These are phyloP conservation scores for Solanum appendiculatum DNA, from an alignment of 257 asterid species.

Conservation along the genomic window DNA sequence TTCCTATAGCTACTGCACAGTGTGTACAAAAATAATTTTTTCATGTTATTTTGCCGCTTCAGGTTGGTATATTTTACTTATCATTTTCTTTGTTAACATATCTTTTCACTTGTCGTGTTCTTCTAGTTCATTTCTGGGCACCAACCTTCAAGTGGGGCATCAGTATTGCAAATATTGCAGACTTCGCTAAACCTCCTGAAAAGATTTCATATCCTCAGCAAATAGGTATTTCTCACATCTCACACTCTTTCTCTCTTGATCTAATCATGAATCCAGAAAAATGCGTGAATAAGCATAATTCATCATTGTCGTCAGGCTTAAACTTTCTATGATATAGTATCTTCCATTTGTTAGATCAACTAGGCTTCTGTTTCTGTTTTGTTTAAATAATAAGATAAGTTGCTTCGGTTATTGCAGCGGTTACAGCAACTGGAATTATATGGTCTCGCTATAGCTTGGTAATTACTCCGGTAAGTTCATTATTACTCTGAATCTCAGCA, in stretches of 20 bases:
- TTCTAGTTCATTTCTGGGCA: constrained; percentile 70
- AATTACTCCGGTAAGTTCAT: constrained; percentile 53
- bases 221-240: constrained; percentile 26
- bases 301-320: background rate
- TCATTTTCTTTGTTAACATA: background rate
- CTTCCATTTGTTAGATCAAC: constrained; percentile 16
- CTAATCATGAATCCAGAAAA: background rate
- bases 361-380: constrained; percentile 1
- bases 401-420: constrained; percentile 28
- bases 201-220: constrained; percentile 64
- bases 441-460: constrained; percentile 78
- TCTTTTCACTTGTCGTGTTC: background rate
- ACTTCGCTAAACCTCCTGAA: constrained; percentile 57
- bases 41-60: background rate
- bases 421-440: constrained; percentile 60
- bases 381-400: background rate
- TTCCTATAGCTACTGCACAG: background rate
- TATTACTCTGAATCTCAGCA: background rate
- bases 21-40: background rate
- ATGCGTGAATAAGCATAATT: background rate
- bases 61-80: background rate
- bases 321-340: background rate
- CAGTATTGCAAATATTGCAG: constrained; percentile 64
- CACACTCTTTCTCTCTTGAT: background rate
- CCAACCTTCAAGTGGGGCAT: constrained; percentile 85